Conservation (phyloP, 1,139 yeast genomes). For the Lizanozyma gosingica region DNA sequence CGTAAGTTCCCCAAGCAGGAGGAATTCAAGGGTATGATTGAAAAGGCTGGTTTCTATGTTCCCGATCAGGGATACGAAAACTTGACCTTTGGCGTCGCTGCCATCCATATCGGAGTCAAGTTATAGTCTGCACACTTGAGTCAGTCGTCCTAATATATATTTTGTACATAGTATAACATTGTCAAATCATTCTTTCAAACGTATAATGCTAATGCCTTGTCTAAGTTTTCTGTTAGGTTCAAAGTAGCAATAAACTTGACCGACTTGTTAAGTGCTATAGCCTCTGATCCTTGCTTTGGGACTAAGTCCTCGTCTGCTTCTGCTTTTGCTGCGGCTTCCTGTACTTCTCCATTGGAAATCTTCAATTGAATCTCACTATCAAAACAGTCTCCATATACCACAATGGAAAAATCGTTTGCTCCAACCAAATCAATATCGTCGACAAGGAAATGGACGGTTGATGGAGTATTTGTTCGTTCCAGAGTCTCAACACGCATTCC, state of each 20-base stretch:
- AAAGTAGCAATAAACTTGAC: constrained; percentile 17
- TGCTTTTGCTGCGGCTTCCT: constrained; percentile 17
- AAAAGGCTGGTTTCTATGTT: constrained; percentile 88
- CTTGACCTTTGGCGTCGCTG: constrained; percentile 93
- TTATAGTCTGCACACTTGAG: constrained; percentile 19
- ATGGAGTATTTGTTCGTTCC: not conserved
- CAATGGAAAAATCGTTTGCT: constrained; percentile 13
- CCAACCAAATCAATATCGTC: not conserved
- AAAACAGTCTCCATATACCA: constrained; percentile 14
- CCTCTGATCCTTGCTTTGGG: too few relatives aligned
- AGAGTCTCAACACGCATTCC: too few relatives aligned
- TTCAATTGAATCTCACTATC: constrained; percentile 13
- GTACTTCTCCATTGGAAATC: constrained; percentile 24
- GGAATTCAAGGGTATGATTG: constrained; percentile 82
- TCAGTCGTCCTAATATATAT: not conserved
- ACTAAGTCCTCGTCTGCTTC: constrained; percentile 5
- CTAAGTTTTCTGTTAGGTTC: constrained; percentile 25
- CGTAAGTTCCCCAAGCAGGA: constrained; percentile 89
- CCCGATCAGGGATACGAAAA: constrained; percentile 87
- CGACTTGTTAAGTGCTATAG: too few relatives aligned
- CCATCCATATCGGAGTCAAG: constrained; percentile 93
- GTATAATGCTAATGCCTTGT: constrained; percentile 11
- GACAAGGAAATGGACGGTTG: not conserved
- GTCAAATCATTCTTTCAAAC: constrained; percentile 1
- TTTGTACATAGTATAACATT: constrained; percentile 12